Base-by-base conservation (phyloP, 1,284 basidiomycete species). In the Cystobasidium sp. region DNA sequence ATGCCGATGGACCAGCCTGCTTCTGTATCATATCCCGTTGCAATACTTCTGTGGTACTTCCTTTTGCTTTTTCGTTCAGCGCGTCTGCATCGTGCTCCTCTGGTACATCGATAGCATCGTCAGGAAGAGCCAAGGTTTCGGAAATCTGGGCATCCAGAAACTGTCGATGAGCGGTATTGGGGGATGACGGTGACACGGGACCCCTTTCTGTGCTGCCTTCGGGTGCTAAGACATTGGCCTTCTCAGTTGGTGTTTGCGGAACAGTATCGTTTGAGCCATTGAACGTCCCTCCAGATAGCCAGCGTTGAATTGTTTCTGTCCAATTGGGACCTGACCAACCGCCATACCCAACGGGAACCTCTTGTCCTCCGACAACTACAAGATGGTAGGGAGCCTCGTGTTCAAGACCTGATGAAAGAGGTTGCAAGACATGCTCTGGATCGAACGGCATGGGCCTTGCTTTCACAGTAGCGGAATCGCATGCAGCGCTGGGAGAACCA, bases 251-350 rank as follows among this genome's bases (percentile, higher is more conserved):
- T 3, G 55, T 18, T 56, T 56, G 55, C 55, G 24, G 24, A 20
- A 22, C 55, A 14, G 14, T 20, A 16, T 16, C 47, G 47, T 14
- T 51, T 20, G 47, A 6, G 14, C 14, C 14, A 16, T 51, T 20
- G 6, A 51, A 14, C 16, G 47, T 56, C 31, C 31, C 31, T 14
- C 64, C 64, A 18, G 64, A 80, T n/a, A 83, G 78, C 80, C 81
- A 83, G 37, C 81, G 78, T 58, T 84, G 82, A 59, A 83, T 81
- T 20, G 81, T 76, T 46, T 81, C 81, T 41, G 82, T 83, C 83
- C 83, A 80, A 69, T 75, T 22, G 59, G 71, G 68, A 65, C 72
- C 51, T 74, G 75, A 44, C 78, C 77, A 18, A 68, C 77, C 20
- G 68, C 53, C 12, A 77, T 75, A 55, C 74, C 76, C 10, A 51